Evolutionary conservation across 495 filamentous ascomycete genomes (phyloP), one percentile per base, ranked within the genome.

Genomic region (Hypoxylon trugodes): DNA sequence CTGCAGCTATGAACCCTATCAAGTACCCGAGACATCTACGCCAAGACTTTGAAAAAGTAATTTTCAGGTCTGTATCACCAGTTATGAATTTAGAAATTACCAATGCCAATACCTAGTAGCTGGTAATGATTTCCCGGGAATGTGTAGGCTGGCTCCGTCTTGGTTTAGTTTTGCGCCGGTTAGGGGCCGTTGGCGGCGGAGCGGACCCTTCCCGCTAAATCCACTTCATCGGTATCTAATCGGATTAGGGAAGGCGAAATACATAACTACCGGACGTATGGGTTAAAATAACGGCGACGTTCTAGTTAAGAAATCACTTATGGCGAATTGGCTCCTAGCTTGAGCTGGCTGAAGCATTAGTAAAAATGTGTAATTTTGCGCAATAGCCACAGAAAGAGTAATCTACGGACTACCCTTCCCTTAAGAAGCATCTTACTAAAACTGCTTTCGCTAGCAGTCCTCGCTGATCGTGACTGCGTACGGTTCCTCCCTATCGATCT

Each of bases 11-110:
- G 28, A 18, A 8, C 28, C 15, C 36, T n/a, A 18, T 3, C 10
- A 24, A 50, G 18, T 35, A 36, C 47, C 35, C 28, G 9, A 9
- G 16, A n/a, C 24, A n/a, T 24, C 41, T 46, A n/a, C n/a, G n/a
- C n/a, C n/a, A n/a, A n/a, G n/a, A n/a, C n/a, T n/a, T n/a, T 46
- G 42, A 46, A 46, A 30, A 30, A 30, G 8, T 46, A 28, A 30
- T 25, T 12, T 46, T 15, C 42, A n/a, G n/a, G n/a, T n/a, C n/a
- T n/a, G n/a, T n/a, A n/a, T n/a, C n/a, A n/a, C n/a, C n/a, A n/a
- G n/a, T n/a, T n/a, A n/a, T n/a, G n/a, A n/a, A n/a, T n/a, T n/a
- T n/a, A n/a, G n/a, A n/a, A n/a, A n/a, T n/a, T n/a, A n/a, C n/a
- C n/a, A n/a, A n/a, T n/a, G 26, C 33, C 4, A 22, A 43, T 26